These are phyloP conservation scores for Comarum palustre DNA, from an alignment of 306 rosid species.

Conservation along the genomic window DNA sequence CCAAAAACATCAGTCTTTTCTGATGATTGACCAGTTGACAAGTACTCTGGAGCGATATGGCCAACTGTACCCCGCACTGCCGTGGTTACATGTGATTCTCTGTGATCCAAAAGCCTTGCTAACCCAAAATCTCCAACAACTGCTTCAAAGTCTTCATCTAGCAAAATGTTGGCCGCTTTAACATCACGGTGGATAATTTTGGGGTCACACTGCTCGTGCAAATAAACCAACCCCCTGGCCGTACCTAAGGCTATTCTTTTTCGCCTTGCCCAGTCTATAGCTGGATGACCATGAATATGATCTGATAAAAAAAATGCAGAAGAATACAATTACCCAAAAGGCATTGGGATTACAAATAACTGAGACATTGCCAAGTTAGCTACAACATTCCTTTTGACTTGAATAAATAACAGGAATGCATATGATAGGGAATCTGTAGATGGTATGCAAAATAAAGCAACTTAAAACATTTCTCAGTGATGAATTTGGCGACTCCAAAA, in stretches of 20 bases:
- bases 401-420: neutral
- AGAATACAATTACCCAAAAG: neutral
- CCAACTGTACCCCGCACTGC: conserved; percentile 99
- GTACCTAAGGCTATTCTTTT: conserved; percentile 97
- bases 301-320: conserved; percentile 46
- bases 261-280: conserved; percentile 84
- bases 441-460: neutral
- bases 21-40: conserved; percentile 92
- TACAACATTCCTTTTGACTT: neutral
- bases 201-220: conserved; percentile 98
- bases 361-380: neutral
- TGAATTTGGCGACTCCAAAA: neutral
- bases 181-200: conserved; percentile 96
- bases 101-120: conserved; percentile 95
- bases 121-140: conserved; percentile 98
- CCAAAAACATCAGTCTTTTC: conserved; percentile 98
- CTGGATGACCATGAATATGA: conserved; percentile 66
- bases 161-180: conserved; percentile 92
- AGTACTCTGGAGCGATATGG: conserved; percentile 94
- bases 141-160: conserved; percentile 91
- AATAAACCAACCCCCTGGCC: conserved; percentile 90
- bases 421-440: neutral
- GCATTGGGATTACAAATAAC: neutral
- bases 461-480: neutral
- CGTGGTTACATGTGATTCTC: conserved; percentile 95